phyloP scores from a whole-genome alignment of 2,329 filamentous ascomycete genomes.

The Paecilomyces niveus region DNA sequence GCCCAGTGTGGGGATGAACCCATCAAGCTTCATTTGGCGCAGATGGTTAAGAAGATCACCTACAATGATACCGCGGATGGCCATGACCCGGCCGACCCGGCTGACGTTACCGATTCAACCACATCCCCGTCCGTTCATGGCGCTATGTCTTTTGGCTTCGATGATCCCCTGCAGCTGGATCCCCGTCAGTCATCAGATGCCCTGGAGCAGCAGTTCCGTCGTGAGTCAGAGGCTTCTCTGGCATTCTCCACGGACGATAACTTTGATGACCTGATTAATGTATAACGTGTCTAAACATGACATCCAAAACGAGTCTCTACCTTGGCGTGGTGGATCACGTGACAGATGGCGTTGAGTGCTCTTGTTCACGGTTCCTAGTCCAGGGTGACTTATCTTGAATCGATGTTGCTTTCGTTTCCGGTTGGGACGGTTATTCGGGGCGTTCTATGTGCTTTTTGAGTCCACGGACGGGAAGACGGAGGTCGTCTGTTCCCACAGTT shows the following conservation, averaged over 20 bases:
- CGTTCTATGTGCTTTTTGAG: not conserved
- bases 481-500: not conserved
- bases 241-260: conserved; percentile 22
- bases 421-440: not conserved
- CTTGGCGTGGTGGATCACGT: no score
- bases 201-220: conserved; percentile 22
- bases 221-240: conserved; percentile 21
- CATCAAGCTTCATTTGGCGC: conserved; percentile 29
- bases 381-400: not conserved
- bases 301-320: not conserved
- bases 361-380: no score
- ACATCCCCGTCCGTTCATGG: conserved; percentile 4
- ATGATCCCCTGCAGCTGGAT: conserved; percentile 23
- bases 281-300: conserved; percentile 4
- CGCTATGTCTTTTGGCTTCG: conserved; percentile 25
- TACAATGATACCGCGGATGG: conserved; percentile 15
- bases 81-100: conserved; percentile 6
- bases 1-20: conserved; percentile 31
- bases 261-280: conserved; percentile 28
- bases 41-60: conserved; percentile 31
- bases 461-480: not conserved
- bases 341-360: no score
- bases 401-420: not conserved
- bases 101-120: conserved; percentile 6
- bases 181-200: conserved; percentile 9